A percentile compares a stretch with the other conserved stretches of the same genome.
These are phyloP conservation scores for Gentiana dahurica DNA, from an alignment of 257 asterid species.

Conservation along the genomic window DNA sequence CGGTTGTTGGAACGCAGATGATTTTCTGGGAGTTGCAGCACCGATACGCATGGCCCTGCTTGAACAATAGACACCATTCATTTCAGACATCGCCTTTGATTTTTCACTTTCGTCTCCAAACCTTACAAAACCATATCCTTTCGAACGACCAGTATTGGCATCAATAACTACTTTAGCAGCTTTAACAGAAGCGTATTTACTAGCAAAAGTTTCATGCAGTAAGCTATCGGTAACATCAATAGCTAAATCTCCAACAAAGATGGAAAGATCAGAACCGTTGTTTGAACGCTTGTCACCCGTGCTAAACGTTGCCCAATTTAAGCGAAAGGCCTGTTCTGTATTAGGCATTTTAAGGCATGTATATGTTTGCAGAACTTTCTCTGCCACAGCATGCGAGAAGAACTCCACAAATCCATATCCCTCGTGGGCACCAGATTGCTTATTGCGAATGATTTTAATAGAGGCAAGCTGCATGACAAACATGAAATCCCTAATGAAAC, in stretches of 20 bases:
- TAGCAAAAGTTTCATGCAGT: conserved; percentile 62
- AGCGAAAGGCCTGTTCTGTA: conserved; percentile 70
- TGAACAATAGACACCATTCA: conserved; percentile 78
- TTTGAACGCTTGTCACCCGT: conserved; percentile 78
- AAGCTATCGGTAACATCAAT: conserved; percentile 83
- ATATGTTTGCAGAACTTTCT: conserved; percentile 63
- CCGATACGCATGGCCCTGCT: conserved; percentile 93
- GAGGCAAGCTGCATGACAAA: conserved; percentile 55
- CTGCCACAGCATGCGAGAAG: conserved; percentile 70
- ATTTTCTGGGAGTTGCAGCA: conserved; percentile 83
- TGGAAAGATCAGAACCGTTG: conserved; percentile 74
- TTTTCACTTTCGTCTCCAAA: conserved; percentile 88
- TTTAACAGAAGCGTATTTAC: conserved; percentile 74
- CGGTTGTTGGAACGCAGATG: conserved; percentile 14
- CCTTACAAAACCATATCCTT: conserved; percentile 91
- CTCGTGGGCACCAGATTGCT: conserved; percentile 78
- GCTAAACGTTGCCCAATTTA: conserved; percentile 98
- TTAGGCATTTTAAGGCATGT: conserved; percentile 65
- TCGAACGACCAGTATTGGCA: conserved; percentile 42
- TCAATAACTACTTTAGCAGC: conserved; percentile 90
- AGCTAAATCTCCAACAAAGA: conserved; percentile 92
- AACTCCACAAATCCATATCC: conserved; percentile 96
- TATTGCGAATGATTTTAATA: conserved; percentile 84
- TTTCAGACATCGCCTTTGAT: conserved; percentile 74
- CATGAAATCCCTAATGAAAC: no score